Evolutionary conservation across 2,329 filamentous ascomycete genomes (phyloP).

Genomic region (Hypoxylon sp.): DNA sequence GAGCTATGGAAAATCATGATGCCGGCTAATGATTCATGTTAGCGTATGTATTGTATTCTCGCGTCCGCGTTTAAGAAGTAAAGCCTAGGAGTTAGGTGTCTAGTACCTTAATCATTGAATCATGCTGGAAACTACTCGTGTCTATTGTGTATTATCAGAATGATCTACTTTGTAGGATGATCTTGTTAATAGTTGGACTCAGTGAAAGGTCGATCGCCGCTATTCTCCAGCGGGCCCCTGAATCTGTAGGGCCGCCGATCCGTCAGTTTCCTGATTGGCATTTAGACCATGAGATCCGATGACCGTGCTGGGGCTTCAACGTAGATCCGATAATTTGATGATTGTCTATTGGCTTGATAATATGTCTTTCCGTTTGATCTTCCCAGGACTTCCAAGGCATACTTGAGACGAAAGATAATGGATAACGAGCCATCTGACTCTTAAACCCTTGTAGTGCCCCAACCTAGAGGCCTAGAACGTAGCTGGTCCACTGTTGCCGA

Average conservation of each 20-base stretch:
- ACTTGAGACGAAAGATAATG: conserved; percentile 31
- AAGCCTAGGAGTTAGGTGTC: no score
- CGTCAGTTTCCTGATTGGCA: conserved; percentile 4
- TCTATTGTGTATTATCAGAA: no score
- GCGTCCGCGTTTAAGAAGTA: not conserved
- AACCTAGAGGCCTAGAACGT: conserved; percentile 29
- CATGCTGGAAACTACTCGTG: not conserved
- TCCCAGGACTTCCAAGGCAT: conserved; percentile 26
- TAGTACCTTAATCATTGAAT: no score
- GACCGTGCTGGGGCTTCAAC: conserved; percentile 8
- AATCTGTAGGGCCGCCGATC: conserved; percentile 2
- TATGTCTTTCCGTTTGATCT: conserved; percentile 32
- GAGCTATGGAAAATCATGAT: conserved; percentile 2
- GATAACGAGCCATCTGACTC: conserved; percentile 1
- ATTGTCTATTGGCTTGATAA: conserved; percentile 10
- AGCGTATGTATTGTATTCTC: not conserved
- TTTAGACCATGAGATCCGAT: conserved; percentile 20
- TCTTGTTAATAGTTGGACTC: not conserved
- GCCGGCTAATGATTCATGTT: not conserved
- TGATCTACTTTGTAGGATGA: no score
- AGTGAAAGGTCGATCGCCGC: not conserved
- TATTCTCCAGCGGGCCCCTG: not conserved
- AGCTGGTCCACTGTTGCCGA: conserved; percentile 8
- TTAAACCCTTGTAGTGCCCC: conserved; percentile 9
- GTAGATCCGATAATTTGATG: conserved; percentile 7